Evolutionary conservation across 768 basidiomycete species (phyloP), one percentile per base, ranked within the genome.

Genomic region (Harrya chromipes): DNA sequence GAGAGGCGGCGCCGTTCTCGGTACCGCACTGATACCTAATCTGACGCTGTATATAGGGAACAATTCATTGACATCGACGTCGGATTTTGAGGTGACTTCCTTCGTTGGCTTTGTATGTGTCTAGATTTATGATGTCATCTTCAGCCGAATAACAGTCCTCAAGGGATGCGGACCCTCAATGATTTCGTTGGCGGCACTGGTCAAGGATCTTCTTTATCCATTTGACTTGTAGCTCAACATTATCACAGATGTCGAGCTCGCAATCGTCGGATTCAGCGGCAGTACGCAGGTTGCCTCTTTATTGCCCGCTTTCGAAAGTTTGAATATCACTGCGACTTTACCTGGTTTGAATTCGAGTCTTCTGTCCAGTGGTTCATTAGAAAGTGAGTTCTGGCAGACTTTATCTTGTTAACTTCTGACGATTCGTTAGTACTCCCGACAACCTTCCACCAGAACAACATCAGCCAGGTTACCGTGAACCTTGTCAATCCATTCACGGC

Each of bases 401-500:
- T 13, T 39, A n/a, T 19, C 26, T 37, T 26, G 21, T 34, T 19
- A 13, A 6, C 24, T 23, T 42, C 49, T 36, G 29, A 54, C 21
- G 20, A 11, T 48, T 39, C 12, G 7, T 9, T 54, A 81, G 83
- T 88, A 38, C 72, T 89, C 19, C 59, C 81, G 4, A 84, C 83
- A 10, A 88, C 85, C 20, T 85, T 84, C 16, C 70, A 68, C 24
- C 64, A 67, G 48, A 79, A 82, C 56, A 84, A 88, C 62, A 75
- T 87, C 52, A 78, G 79, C 34, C 82, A 85, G 55, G 82, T 84
- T 45, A 76, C 74, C 8, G 84, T 87, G 29, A 64, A 73, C 24
- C 72, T 90, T 26, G 71, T 62, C 40, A 88, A 90, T 62, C 86
- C 85, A 4, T 89, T 90, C 69, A 81, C 79, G 6, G 71, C 82